Percentiles rank a stretch among this genome's conserved stretches.
Conservation (phyloP, 768 basidiomycete species). For the Infundibulicybe gibba region DNA sequence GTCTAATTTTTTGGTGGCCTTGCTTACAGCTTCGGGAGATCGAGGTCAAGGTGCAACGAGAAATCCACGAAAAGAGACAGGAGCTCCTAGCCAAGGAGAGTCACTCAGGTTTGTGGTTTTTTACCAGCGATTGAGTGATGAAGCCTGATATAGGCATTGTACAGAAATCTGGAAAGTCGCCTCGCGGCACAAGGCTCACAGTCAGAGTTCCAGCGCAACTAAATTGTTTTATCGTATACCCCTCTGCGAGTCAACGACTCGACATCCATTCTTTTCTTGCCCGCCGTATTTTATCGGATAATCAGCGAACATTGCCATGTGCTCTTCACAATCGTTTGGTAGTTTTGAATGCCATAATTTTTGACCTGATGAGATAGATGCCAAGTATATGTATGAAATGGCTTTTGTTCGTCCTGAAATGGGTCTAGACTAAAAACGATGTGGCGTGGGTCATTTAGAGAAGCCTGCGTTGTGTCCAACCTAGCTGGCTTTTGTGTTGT, state of each 20-base stretch:
- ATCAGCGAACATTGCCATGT: constrained; percentile 10
- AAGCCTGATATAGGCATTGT: neutral
- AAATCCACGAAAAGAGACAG: constrained; percentile 97
- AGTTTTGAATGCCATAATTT: constrained; percentile 8
- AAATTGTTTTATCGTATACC: constrained; percentile 11
- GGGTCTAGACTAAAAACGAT: constrained; percentile 1
- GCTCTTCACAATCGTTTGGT: constrained; percentile 6
- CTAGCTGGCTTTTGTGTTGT: neutral
- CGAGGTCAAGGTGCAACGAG: constrained; percentile 95
- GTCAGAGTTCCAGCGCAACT: constrained; percentile 50
- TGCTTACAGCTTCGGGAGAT: constrained; percentile 86
- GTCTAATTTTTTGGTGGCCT: too few species aligned
- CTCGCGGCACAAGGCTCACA: constrained; percentile 87
- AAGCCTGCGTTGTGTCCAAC: too few species aligned
- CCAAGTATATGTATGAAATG: too few species aligned
- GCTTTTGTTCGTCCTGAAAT: too few species aligned
- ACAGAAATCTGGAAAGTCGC: constrained; percentile 84
- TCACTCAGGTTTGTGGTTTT: constrained; percentile 64
- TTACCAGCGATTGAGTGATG: neutral
- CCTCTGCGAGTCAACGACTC: constrained; percentile 4
- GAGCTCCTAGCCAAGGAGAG: constrained; percentile 96
- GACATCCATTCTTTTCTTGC: constrained; percentile 15
- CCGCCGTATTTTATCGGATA: constrained; percentile 26
- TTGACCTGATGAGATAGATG: neutral
- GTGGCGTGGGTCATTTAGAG: constrained; percentile 6